Base-by-base conservation (phyloP, 495 filamentous ascomycete genomes). In the Tuber indicum region DNA sequence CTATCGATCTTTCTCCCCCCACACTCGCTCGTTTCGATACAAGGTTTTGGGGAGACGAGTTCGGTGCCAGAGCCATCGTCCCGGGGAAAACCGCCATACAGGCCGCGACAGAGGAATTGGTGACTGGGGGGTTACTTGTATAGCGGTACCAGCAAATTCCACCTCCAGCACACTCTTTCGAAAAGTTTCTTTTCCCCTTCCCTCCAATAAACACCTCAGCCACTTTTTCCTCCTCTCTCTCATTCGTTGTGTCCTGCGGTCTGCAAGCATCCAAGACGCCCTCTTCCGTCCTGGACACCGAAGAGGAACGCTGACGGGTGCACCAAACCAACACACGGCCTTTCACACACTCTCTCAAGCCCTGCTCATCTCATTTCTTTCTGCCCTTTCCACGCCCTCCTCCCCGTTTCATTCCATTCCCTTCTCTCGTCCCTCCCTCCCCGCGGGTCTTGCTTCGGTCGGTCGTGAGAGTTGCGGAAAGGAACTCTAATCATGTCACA, bases 401-500 rank as follows among this genome's bases (percentile, higher is more conserved):
- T 32, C 58, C 71, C 70, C 78, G 70, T 74, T 72, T 44, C 76
- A 72, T 79, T 80, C 73, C 70, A 45, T 42, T 43, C 52, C 58
- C 23, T 74, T 76, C 74, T 73, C 71, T 41, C 49, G 23, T 58
- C 58, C 72, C 74, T 71, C 58, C 71, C 70, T 74, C 72, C 66
- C 73, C 78, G 74, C 78, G 66, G 41, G 70, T 72, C 41, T 47
- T 10, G 47, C 52, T 79, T 69, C 75, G 78, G 75, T 79, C 77
- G 49, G 58, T 72, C 47, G 21, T 46, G 66, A 76, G 78, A 74
- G 71, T 76, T 73, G 72, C 69, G 78, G 79, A 77, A 74, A 81
- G 78, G 79, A 77, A 78, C 76, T 70, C 45, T 70, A 74, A 82
- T 45, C 26, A 84, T 84, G 82, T 80, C 93, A 74, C 90, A 93